Evolutionary conservation across 2,329 filamentous ascomycete species (phyloP).

Genomic region (Penicillium sp.): DNA sequence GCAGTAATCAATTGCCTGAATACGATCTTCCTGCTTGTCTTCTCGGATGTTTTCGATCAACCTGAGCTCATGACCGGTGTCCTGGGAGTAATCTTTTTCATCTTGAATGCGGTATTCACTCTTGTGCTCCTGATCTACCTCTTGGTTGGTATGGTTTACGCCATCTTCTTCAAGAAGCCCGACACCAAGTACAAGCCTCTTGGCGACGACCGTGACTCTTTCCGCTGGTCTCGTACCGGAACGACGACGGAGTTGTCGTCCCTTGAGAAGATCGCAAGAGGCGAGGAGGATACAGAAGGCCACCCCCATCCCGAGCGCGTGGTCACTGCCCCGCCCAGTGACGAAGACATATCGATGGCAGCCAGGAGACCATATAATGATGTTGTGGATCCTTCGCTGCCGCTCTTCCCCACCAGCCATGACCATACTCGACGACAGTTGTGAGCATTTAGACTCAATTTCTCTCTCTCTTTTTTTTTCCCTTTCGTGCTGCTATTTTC

Average conservation of each 20-base stretch:
- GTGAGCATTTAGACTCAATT: neutral
- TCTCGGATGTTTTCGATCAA: conserved; percentile 80
- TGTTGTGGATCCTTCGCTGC: conserved; percentile 11
- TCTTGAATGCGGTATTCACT: conserved; percentile 81
- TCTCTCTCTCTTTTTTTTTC: neutral
- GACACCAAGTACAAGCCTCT: conserved; percentile 93
- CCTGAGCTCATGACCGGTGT: conserved; percentile 80
- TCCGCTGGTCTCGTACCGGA: conserved; percentile 81
- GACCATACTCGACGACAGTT: neutral
- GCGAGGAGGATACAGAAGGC: conserved; percentile 56
- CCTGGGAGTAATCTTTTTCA: conserved; percentile 84
- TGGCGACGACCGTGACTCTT: conserved; percentile 90
- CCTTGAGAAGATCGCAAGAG: conserved; percentile 80
- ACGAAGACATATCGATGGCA: conserved; percentile 10
- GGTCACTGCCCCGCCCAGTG: conserved; percentile 5
- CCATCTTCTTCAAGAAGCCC: conserved; percentile 87
- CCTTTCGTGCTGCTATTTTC: conserved; percentile 2
- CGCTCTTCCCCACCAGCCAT: conserved; percentile 5
- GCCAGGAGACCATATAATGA: conserved; percentile 10
- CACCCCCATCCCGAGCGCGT: conserved; percentile 1
- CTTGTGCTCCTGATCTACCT: conserved; percentile 81
- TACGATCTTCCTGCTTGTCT: conserved; percentile 82
- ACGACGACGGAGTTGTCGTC: conserved; percentile 87
- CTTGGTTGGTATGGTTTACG: conserved; percentile 71
- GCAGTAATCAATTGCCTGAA: conserved; percentile 86